Base-by-base conservation (phyloP, 2,329 filamentous ascomycete species). In the Helotiales sp. region DNA sequence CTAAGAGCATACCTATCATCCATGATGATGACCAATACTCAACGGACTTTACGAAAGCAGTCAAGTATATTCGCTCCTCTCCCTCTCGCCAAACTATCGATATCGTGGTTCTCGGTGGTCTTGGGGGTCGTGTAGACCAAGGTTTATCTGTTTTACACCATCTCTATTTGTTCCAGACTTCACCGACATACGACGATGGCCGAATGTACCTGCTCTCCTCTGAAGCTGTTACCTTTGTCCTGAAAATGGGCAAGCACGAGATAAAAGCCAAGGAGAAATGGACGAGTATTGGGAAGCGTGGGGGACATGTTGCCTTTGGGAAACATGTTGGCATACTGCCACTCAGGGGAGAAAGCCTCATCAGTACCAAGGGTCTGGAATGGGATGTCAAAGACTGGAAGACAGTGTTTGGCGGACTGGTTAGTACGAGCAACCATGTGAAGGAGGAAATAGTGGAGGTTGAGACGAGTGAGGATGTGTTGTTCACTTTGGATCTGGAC, bases 61-160 rank as follows among this genome's bases (percentile, higher is more conserved):
- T 89, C 65, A 79, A 73, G 63, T 87, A 81, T 74, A 80, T 86
- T 62, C 81, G 81, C 48, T 66, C 40, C 12, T 24, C 24, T 12
- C 50, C 52, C 10, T 19, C 22, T 13, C 13, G 52, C 2, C 65
- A 63, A 22, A 56, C 74, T 5, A 70, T 81, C 50, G 82, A 93
- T 68, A 85, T 96, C n/a, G 79, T 96, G 12, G 86, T 90, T 34
- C 76, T 97, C 6, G 93, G 93, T 38, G 91, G 93, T 1, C 81
- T 98, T 0, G 91, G 91, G 42, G 95, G 95, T 6, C 86, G 95
- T 29, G 89, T 98, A 15, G 95, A 99, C 73, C 95, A 99, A 72
- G 93, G 89, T 1, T 81, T 99, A 48, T 92, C 91, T 57, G 87
- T 96, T 67, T 81, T 99, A 52, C 91, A 96, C 71, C 90, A 97